These are phyloP conservation scores for Calycina herbarum DNA, from an alignment of 2,329 filamentous ascomycete genomes.

Conservation along the genomic window DNA sequence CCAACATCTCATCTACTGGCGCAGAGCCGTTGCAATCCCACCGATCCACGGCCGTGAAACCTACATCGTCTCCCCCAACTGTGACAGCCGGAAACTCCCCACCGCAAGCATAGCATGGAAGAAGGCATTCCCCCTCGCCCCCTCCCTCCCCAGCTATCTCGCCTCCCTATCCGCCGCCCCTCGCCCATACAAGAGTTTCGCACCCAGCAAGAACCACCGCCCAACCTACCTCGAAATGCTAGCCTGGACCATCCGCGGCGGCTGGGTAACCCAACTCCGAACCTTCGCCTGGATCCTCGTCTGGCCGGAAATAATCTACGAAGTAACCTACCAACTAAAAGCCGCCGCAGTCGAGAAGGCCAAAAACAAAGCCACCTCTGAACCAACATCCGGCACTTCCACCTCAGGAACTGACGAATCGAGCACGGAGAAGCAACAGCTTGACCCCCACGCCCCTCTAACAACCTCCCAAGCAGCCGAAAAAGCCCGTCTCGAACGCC, in stretches of 20 bases:
- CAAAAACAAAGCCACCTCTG: conserved; percentile 35
- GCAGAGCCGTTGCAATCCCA: conserved; percentile 85
- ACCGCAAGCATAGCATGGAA: conserved; percentile 72
- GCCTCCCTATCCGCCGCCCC: conserved; percentile 77
- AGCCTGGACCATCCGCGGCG: conserved; percentile 87
- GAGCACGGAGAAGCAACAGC: conserved; percentile 37
- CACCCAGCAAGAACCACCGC: conserved; percentile 84
- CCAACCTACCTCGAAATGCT: conserved; percentile 86
- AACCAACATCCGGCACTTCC: conserved; percentile 18
- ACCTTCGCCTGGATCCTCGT: conserved; percentile 90
- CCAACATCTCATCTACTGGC: conserved; percentile 94
- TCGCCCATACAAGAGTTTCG: conserved; percentile 78
- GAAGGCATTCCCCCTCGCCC: conserved; percentile 77
- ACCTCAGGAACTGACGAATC: conserved; percentile 28
- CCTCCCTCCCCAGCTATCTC: conserved; percentile 83
- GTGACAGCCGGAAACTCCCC: conserved; percentile 71
- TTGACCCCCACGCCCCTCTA: not conserved
- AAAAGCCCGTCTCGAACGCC: conserved; percentile 59
- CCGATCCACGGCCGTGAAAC: conserved; percentile 86
- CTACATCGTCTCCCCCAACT: conserved; percentile 90
- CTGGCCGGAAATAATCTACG: conserved; percentile 77
- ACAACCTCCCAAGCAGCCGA: conserved; percentile 58
- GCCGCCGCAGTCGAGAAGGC: conserved; percentile 47
- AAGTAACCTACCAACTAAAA: conserved; percentile 72
- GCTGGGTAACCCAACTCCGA: conserved; percentile 91